These are phyloP conservation scores for Puccinellia tenuiflora DNA, from an alignment of 176 grass and related monocot species.

Conservation along the genomic window DNA sequence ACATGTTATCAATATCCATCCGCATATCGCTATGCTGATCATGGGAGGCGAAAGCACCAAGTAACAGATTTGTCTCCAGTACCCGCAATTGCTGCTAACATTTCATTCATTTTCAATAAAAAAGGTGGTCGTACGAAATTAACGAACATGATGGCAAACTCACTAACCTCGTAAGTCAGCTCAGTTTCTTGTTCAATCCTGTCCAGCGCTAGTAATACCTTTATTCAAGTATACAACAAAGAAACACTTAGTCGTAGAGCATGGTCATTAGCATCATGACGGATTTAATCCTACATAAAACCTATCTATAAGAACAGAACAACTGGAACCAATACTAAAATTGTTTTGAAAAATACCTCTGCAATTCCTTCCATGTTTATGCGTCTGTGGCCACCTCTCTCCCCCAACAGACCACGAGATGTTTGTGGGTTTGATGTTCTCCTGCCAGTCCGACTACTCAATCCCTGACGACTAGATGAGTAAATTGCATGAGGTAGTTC, in stretches of 20 bases:
- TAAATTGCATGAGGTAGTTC: slow-evolving; percentile 36
- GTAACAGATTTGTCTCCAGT: slow-evolving; percentile 50
- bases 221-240: neutral
- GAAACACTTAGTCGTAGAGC: neutral
- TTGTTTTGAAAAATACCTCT: slow-evolving; percentile 47
- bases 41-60: slow-evolving; percentile 35
- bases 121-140: neutral
- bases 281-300: neutral
- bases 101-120: slow-evolving; percentile 17
- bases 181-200: slow-evolving; percentile 64
- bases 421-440: slow-evolving; percentile 27
- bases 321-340: neutral
- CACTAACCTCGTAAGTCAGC: slow-evolving; percentile 54
- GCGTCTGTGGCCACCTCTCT: slow-evolving; percentile 20
- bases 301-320: neutral
- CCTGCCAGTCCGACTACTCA: slow-evolving; percentile 14
- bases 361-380: slow-evolving; percentile 50
- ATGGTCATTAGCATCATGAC: neutral
- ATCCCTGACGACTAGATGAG: slow-evolving; percentile 23
- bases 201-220: slow-evolving; percentile 61
- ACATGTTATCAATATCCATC: slow-evolving; percentile 92
- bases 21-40: slow-evolving; percentile 73
- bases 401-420: neutral
- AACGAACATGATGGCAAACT: neutral
- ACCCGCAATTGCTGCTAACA: slow-evolving; percentile 59